Evolutionary conservation across 2,329 filamentous ascomycete genomes (phyloP), one percentile per base, ranked within the genome.

Genomic region (Paramyrothecium sp.): DNA sequence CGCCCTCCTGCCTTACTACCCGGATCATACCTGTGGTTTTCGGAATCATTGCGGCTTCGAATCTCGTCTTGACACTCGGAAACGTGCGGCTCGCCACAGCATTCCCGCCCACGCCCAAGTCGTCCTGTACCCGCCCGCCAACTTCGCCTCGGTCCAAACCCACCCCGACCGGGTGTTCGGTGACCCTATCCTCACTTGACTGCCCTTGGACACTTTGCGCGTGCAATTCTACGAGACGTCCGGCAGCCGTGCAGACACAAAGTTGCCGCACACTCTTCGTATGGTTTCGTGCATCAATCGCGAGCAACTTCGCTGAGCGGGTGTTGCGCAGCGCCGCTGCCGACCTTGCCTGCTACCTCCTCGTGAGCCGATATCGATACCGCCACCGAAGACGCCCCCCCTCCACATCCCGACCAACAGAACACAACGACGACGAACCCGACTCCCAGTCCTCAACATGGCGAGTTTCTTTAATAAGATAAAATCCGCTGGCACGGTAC

Each of bases 401-500:
- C 17, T 30, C 12, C 52, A 33, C 41, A 41, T 16, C 16, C 33
- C 33, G 33, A 8, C 10, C 33, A 16, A 8, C 33, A 16, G 16
- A 38, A 8, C 33, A 51, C 56, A 19, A 54, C 57, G 48, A 60
- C 60, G 54, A 63, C 61, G 54, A 61, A n/a, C 56, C 54, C 53
- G 30, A 51, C 52, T 53, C 51, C 53, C 30, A 55, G 56, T 53
- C 61, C 54, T 59, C 61, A 67, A 57, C 62, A 87, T 87, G 83
- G 76, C 83, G 60, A 78, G 81, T 60, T 82, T 87, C 64, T 80
- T 87, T 61, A 83, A 78, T 65, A 87, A 84, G 71, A 79, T 86
- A 68, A 85, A 85, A 73, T 75, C 76, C 65, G 75, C 78, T 63
- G 74, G 78, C 69, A 77, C 76, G 69, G 84, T 87, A 75, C 73